Evolutionary conservation across 805 yeast genomes (phyloP), one percentile per base, ranked within the genome.

Genomic region (Candida ponderosae): DNA sequence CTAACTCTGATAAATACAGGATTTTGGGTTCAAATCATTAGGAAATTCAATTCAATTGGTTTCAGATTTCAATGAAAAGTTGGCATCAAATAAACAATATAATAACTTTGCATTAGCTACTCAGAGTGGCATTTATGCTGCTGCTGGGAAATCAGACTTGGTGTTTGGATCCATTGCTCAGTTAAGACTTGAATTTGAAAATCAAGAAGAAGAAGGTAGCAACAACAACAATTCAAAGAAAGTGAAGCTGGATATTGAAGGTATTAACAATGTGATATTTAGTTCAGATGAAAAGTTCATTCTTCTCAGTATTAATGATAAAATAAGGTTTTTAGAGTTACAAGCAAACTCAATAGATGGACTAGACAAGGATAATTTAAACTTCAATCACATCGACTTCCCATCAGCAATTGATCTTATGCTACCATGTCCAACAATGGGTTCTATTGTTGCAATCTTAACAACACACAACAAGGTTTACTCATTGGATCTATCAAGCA

Each of bases 21-120:
- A 66, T 44, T 59, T 66, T 40, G 75, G 75, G 6, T 71, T 69
- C 56, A 67, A 60, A 41, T 47, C 57, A 26, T 30, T 65, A 9
- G 68, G 65, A 14, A 40, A 47, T 11, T 44, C 54, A 16, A 46
- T 44, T 11, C 51, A 63, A 26, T 46, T 69, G 16, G 66, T 64
- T n/a, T 41, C 59, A 5, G 50, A 42, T 11, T 62, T 53, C 35
- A 47, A 56, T 14, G 73, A 69, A 44, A 44, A 40, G 16, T 38
- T 53, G 36, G 9, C 27, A 9, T 70, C 62, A 15, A 67, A 42
- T 54, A 59, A 54, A 36, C 54, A 40, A 21, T 39, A 56, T 31
- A 59, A 57, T 17, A 61, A 69, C 35, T 50, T 72, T 9, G 59
- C 62, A 14, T 63, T 66, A 33, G 61, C 63, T 16, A 59, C 63